Evolutionary conservation across 2,329 filamentous ascomycete genomes (phyloP), one percentile per base, ranked within the genome.

Genomic region (Orbilia blumenaviensis): DNA sequence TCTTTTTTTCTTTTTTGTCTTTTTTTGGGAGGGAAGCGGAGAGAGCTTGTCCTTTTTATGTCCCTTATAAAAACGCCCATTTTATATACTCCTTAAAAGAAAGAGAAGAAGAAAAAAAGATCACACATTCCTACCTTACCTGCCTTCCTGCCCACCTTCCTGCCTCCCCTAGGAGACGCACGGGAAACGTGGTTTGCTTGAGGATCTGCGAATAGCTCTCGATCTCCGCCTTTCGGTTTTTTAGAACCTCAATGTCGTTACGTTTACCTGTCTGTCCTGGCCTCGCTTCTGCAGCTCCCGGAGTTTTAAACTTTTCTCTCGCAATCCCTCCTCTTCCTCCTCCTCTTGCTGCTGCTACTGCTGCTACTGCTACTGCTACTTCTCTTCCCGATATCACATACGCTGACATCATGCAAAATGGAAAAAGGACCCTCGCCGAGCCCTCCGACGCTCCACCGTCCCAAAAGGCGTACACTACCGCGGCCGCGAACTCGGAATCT

Each of bases 391-490:
- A 56, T 18, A 56, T 56, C 54, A 63, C 61, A 18, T 60, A 27
- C 16, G 29, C 71, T 75, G 62, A 75, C 71, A 62, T 34, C 16
- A 67, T 75, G 71, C 36, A 41, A 27, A 67, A 62, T 50, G 48
- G 63, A 67, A 68, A 73, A 78, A 69, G 44, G 77, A 67, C 75
- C 42, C 74, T 71, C 41, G 38, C 50, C 25, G 66, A 77, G 67
- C 66, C 71, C 54, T 72, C 67, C 80, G 82, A 80, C 89, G 87
- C 84, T 85, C 86, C 77, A 86, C 88, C 80, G 82, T 88, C 78
- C 83, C 87, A 77, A 83, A 85, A 66, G 36, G 52, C 63, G 18
- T 75, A 75, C 18, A 72, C 84, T 84, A 72, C 83, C 83, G 25
- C 52, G 18, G 68, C 81, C 83, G 80, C 85, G 84, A 80, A 60